Conservation (phyloP, 306 rosid genomes). For the Castanospermum australe region DNA sequence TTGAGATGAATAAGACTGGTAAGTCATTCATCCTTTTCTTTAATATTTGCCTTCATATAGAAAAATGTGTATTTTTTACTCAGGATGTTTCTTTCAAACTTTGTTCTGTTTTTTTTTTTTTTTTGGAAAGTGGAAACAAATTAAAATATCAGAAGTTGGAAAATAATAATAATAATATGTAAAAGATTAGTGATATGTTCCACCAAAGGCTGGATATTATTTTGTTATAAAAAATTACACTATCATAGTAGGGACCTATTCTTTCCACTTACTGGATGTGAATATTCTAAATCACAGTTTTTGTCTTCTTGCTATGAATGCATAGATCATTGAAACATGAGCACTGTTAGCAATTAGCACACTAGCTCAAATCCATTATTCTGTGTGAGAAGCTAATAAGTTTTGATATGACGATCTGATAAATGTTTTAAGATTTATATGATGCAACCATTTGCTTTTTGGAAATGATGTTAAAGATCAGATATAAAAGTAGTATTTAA, state of each 20-base stretch:
- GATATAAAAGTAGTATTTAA: slow-evolving; percentile 4
- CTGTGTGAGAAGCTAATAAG: not conserved
- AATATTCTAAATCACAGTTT: not conserved
- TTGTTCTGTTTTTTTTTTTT: not conserved
- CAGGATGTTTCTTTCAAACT: not conserved
- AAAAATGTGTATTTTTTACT: not conserved
- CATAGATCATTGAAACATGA: slow-evolving; percentile 1
- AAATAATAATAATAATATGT: not conserved
- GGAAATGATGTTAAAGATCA: not conserved
- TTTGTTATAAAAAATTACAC: not conserved
- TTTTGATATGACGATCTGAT: not conserved
- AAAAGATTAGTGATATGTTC: slow-evolving; percentile 6
- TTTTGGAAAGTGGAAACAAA: not conserved
- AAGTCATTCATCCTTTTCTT: slow-evolving; percentile 11
- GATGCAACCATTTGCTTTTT: not conserved
- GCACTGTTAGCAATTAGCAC: slow-evolving; percentile 2
- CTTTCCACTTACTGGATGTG: not conserved
- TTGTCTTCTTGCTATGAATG: slow-evolving; percentile 7
- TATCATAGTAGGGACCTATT: not conserved
- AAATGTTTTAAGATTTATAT: not conserved
- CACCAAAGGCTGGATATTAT: not conserved
- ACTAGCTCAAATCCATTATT: slow-evolving; percentile 13
- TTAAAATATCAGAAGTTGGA: not conserved
- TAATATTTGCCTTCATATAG: not conserved
- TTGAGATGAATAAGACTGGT: slow-evolving; percentile 90